Conservation (phyloP, 2,329 filamentous ascomycete species). For the Pseudocercospora cruenta region DNA sequence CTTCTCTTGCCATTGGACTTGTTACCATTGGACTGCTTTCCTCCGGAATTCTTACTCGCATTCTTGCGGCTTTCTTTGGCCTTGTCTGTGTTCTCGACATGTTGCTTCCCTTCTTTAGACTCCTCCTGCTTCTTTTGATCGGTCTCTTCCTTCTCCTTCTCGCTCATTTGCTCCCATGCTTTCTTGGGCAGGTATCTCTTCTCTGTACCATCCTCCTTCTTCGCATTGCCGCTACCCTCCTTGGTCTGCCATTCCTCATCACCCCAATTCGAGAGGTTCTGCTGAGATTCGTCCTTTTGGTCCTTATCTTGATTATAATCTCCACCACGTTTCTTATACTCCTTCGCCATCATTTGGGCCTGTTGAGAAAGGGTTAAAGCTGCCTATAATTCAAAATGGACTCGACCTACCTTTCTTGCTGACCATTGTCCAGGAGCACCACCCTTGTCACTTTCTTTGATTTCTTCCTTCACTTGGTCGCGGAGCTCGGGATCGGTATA, state of each 20-base stretch:
- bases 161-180: constrained; percentile 54
- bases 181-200: constrained; percentile 53
- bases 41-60: constrained; percentile 35
- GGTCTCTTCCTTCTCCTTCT: constrained; percentile 50
- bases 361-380: constrained; percentile 20
- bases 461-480: constrained; percentile 52
- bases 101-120: constrained; percentile 48
- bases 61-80: constrained; percentile 47
- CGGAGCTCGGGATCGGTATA: constrained; percentile 53
- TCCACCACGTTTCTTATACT: constrained; percentile 54
- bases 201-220: constrained; percentile 48
- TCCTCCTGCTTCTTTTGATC: constrained; percentile 44
- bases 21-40: constrained; percentile 12
- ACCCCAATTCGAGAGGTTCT: constrained; percentile 50
- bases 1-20: constrained; percentile 27
- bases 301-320: constrained; percentile 51
- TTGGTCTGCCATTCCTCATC: constrained; percentile 57
- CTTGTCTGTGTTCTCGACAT: constrained; percentile 48
- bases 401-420: constrained; percentile 46
- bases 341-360: constrained; percentile 52
- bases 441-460: constrained; percentile 51
- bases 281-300: constrained; percentile 48
- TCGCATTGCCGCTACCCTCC: constrained; percentile 50
- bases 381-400: neutral
- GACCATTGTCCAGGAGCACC: constrained; percentile 55